Evolutionary conservation across 208 protist genomes (phyloP).

Genomic region (Porcisia deanei): DNA sequence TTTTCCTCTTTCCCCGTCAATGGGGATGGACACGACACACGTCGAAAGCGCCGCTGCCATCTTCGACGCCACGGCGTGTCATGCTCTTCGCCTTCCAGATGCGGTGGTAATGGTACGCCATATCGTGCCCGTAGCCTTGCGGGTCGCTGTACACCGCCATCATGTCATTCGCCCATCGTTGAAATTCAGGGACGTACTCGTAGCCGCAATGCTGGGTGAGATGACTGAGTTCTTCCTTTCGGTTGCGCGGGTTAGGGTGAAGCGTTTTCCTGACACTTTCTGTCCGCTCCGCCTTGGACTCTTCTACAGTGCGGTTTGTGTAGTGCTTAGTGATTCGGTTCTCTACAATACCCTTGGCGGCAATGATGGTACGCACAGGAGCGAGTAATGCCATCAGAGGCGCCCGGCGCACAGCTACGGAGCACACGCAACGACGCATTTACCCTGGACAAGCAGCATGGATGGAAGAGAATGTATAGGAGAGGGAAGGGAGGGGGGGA

Average conservation of each 20-base stretch:
- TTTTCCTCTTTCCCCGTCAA: slow-evolving; percentile 1
- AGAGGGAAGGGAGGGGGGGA: neutral
- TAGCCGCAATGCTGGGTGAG: slow-evolving; percentile 87
- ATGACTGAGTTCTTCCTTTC: slow-evolving; percentile 87
- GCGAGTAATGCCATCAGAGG: neutral
- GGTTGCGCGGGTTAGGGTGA: slow-evolving; percentile 77
- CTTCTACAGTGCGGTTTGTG: slow-evolving; percentile 75
- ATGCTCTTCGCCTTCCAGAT: slow-evolving; percentile 89
- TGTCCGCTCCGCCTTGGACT: slow-evolving; percentile 71
- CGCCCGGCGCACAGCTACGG: slow-evolving; percentile 10
- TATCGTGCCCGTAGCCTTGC: slow-evolving; percentile 84
- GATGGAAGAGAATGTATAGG: neutral
- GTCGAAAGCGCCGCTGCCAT: slow-evolving; percentile 82
- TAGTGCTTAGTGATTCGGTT: slow-evolving; percentile 88
- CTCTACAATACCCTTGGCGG: slow-evolving; percentile 87
- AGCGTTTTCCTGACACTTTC: slow-evolving; percentile 44
- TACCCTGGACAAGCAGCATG: neutral
- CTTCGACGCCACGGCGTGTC: slow-evolving; percentile 73
- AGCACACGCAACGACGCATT: slow-evolving; percentile 22
- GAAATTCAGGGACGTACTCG: slow-evolving; percentile 92
- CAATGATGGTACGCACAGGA: slow-evolving; percentile 51
- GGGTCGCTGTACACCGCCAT: slow-evolving; percentile 89
- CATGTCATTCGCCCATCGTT: slow-evolving; percentile 92
- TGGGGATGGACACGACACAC: slow-evolving; percentile 65
- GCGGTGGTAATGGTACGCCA: slow-evolving; percentile 92